Evolutionary conservation across 768 basidiomycete genomes (phyloP), one percentile per base, ranked within the genome.

Genomic region (Amanita fuliginea): DNA sequence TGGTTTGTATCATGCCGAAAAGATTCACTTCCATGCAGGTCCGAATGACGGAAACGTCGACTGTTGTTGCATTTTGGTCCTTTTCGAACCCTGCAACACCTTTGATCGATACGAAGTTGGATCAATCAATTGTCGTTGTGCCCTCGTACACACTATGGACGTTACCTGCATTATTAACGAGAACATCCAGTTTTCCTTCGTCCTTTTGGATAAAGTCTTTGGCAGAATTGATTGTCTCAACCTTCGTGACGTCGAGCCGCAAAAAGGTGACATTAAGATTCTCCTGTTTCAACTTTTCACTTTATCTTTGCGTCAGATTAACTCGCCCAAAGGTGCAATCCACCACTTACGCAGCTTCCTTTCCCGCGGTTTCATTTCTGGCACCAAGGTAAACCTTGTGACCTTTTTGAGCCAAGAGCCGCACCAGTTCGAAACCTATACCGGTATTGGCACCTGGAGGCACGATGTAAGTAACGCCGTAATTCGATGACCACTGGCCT

Each of bases 351-450:
- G 61, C 59, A 18, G 71, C 69, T 56, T 69, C 70, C 47, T 62
- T 56, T 8, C 73, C 73, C 16, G 67, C 56, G 0, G 55, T 54
- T 52, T 65, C 60, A 24, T 69, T 72, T 51, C 72, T 65, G 2
- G 73, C 64, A 30, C 60, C 64, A n/a, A 74, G 57, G 54, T 73
- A 75, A 6, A 75, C 72, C 6, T 53, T 67, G 50, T 74, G 67
- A 0, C 66, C 69, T 52, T 70, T 67, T 55, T 67, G 57, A 1
- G 72, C 71, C 6, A 75, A 60, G 13, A 72, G 59, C 24, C 64
- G 65, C 10, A 71, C 68, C 22, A 74, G 63, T 47, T 73, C 71
- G 51, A 67, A 69, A 34, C 73, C 72, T 21, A 76, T 74, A 2
- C 73, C 73, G 45, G 70, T 55, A 55, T 73, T 73, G 28, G 67